Conservation (phyloP, 208 protist genomes). For the Zelonia costaricensis region DNA sequence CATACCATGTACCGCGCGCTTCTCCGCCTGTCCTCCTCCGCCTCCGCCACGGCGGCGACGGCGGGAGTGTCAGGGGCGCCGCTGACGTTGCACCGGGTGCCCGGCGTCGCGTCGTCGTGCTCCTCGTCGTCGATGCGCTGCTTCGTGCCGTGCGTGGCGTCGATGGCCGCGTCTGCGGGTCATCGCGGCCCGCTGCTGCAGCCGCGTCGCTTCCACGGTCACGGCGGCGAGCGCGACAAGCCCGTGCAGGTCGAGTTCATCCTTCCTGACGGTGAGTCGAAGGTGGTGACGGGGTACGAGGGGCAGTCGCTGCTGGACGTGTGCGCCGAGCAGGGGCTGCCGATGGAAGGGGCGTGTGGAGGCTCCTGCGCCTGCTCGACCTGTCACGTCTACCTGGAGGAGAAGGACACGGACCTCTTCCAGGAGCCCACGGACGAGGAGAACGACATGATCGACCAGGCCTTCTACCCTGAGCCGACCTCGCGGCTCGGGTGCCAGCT, state of each 20-base stretch:
- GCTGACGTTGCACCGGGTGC: background rate
- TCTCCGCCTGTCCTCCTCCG: background rate
- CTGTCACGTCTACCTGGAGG: constrained; percentile 96
- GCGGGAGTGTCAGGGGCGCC: too few species aligned
- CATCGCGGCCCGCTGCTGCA: constrained; percentile 7
- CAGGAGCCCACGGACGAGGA: constrained; percentile 94
- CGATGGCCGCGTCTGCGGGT: background rate
- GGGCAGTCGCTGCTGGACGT: constrained; percentile 96
- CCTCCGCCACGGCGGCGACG: too few species aligned
- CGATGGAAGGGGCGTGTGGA: constrained; percentile 97
- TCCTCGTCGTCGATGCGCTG: too few species aligned
- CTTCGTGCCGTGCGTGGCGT: too few species aligned
- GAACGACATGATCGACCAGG: constrained; percentile 92
- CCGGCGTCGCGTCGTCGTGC: background rate
- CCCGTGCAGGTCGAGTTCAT: constrained; percentile 59
- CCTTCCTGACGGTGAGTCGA: constrained; percentile 56
- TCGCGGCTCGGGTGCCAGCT: constrained; percentile 91
- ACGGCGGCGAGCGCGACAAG: constrained; percentile 61
- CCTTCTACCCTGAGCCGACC: constrained; percentile 85
- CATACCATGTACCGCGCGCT: constrained; percentile 2
- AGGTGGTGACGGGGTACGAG: constrained; percentile 73
- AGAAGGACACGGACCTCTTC: constrained; percentile 85
- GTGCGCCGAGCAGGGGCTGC: constrained; percentile 92
- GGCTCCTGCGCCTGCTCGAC: constrained; percentile 97
- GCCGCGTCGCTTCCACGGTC: constrained; percentile 50